Evolutionary conservation across 2,329 filamentous ascomycete species (phyloP).

Genomic region (Fusarium sp.): DNA sequence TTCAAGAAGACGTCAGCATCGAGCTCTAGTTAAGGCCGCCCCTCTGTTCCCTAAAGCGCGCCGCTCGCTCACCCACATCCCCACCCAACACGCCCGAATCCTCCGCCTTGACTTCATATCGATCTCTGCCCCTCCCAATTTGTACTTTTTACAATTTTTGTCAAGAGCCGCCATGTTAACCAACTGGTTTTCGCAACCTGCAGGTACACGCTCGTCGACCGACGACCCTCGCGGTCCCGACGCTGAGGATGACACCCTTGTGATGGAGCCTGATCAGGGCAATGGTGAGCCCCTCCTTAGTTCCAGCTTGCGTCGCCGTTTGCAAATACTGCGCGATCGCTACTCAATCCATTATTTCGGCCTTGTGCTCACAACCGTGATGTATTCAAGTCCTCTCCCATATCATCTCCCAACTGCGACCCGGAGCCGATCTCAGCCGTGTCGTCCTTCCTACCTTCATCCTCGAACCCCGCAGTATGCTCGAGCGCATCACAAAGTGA

Average conservation of each 20-base stretch:
- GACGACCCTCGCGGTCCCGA: slow-evolving; percentile 63
- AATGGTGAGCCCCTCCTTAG: slow-evolving; percentile 70
- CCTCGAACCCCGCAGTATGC: slow-evolving; percentile 95
- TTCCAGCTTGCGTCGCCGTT: slow-evolving; percentile 17
- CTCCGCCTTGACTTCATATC: slow-evolving; percentile 34
- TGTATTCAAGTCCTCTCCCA: slow-evolving; percentile 81
- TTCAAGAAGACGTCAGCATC: slow-evolving; percentile 27
- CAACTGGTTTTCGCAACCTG: slow-evolving; percentile 54
- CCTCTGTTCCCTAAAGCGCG: slow-evolving; percentile 35
- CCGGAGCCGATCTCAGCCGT: slow-evolving; percentile 92
- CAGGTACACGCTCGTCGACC: slow-evolving; percentile 64
- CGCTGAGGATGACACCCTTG: slow-evolving; percentile 75
- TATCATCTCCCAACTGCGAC: slow-evolving; percentile 96
- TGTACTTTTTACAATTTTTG: slow-evolving; percentile 32
- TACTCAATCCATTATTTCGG: slow-evolving; percentile 1
- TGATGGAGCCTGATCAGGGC: slow-evolving; percentile 92
- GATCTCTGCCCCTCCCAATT: slow-evolving; percentile 25
- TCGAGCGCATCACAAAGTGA: slow-evolving; percentile 98
- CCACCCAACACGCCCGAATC: slow-evolving; percentile 40
- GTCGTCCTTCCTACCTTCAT: slow-evolving; percentile 98
- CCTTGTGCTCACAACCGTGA: slow-evolving; percentile 29
- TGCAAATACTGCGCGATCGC: slow-evolving; percentile 15
- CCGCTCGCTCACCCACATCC: slow-evolving; percentile 40
- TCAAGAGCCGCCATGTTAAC: slow-evolving; percentile 54
- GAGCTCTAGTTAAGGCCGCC: slow-evolving; percentile 32